Conservation (phyloP, 306 rosid species). For the Aeschynomene evenia region DNA sequence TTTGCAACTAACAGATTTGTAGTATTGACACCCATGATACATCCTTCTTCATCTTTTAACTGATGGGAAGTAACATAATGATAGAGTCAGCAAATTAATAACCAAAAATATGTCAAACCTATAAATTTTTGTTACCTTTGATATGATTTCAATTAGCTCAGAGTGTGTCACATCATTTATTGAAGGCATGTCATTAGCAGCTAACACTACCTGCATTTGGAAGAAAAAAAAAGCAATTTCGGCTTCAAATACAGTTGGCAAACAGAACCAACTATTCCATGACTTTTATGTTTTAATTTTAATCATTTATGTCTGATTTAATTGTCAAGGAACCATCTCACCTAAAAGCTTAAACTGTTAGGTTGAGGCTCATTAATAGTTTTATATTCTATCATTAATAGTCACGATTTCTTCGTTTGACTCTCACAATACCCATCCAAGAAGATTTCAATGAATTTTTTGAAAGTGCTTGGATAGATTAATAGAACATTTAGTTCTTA, state of each 20-base stretch:
- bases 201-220: constrained; percentile 73
- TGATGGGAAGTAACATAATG: constrained; percentile 44
- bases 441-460: neutral
- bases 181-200: constrained; percentile 93
- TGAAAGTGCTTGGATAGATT: neutral
- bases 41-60: constrained; percentile 74
- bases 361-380: too few relatives aligned
- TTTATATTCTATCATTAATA: too few relatives aligned
- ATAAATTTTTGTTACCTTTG: constrained; percentile 60
- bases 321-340: too few relatives aligned
- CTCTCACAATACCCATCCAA: too few relatives aligned
- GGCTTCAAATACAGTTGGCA: neutral
- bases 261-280: too few relatives aligned
- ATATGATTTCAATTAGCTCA: constrained; percentile 73
- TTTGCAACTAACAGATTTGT: constrained; percentile 72
- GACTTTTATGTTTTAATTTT: too few relatives aligned
- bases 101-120: neutral
- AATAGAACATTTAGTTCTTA: neutral
- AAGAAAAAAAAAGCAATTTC: neutral
- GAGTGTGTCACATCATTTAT: constrained; percentile 81
- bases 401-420: too few relatives aligned
- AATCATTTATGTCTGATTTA: too few relatives aligned
- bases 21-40: constrained; percentile 69
- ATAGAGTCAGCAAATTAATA: constrained; percentile 29
- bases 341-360: too few relatives aligned